Base-by-base conservation (phyloP, 176 grass and related monocot genomes). In the Miscanthus lutarioriparius region DNA sequence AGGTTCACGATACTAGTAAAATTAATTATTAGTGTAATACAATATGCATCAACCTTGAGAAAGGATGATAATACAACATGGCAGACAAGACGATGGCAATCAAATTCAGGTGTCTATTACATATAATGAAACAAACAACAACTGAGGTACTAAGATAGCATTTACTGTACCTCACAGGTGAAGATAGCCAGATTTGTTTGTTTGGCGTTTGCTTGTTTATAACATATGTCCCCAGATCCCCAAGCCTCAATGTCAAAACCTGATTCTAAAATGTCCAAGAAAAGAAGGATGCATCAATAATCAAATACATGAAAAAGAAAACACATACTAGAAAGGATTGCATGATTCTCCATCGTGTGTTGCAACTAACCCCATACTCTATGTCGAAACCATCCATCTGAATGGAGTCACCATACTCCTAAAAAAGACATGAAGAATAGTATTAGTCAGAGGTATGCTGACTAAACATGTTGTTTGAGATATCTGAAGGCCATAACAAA, bases 171-270 rank as follows among this genome's bases (percentile, higher is more conserved):
- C 93, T 99, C 82, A 96, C 87, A 75, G 93, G 96, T 44, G 96
- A 95, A 77, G 96, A 99, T 38, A 96, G 81, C 96, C 96, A 96
- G 44, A 99, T 94, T 82, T 99, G 91, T 84, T 88, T 76, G 70
- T 99, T 96, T 82, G 93, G 96, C 37, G 96, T 71, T 88, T 96
- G 96, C 86, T 99, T 99, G 93, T 99, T 99, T 88, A 96, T 82
- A 22, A 94, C 96, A 79, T 99, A 96, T 0, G 93, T 99, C n/a
- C 93, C 93, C 40, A 94, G 63, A 85, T 85, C 72, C 28, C 91
- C 93, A 20, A 99, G 84, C 81, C 91, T 96, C 66, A 99, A 54
- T 64, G 96, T 96, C 80, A 99, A 86, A 87, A 96, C 91, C 62
- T 99, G 93, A 86, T 99, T 94, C 93, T 99, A 82, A 78, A 93